Base-by-base conservation (phyloP, 2,329 filamentous ascomycete genomes). In the Nemania abortiva region DNA sequence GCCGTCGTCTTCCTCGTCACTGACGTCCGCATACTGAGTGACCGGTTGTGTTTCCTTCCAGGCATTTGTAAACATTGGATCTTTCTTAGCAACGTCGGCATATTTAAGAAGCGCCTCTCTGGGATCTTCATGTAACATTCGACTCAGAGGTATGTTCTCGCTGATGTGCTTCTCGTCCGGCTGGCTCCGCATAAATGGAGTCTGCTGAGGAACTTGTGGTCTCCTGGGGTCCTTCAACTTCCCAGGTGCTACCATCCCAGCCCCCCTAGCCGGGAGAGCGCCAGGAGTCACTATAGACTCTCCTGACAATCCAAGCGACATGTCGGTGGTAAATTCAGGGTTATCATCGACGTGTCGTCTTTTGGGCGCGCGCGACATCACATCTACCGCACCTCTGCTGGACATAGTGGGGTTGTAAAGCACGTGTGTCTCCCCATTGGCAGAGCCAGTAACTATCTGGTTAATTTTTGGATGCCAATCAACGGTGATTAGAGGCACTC, bases 261-360 rank as follows among this genome's bases (percentile, higher is more conserved):
- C 85, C 20, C 82, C 83, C 45, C 87, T 91, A 78, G 79, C 85
- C 1, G 81, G 78, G 59, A 88, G 82, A 24, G 88, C 87, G 42
- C 91, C 91, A 2, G 90, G 90, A 29, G 89, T 90, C 63, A 97
- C 83, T 70, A 97, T 92, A 9, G 90, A 88, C 76, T 98, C 95
- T 54, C 91, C 93, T 0, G 94, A 94, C 68, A 98, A 86, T 15
- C 94, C 95, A 3, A 91, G 85, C 4, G 91, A 88, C 74, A 94
- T 89, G 77, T 97, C 94, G 79, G 92, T 97, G 0, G 95, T 97
- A 39, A 97, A 86, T 67, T 89, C 90, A 0, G 94, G 90, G 80
- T 98, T 94, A 80, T 99, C 96, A 79, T 99, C 96, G 69, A 99
- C 90, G 79, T 99, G 95, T 1, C 95, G 91, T 75, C 94, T 95